phyloP scores from a whole-genome alignment of 108 stramenopile genomes.

The Discostella pseudostelligera region DNA sequence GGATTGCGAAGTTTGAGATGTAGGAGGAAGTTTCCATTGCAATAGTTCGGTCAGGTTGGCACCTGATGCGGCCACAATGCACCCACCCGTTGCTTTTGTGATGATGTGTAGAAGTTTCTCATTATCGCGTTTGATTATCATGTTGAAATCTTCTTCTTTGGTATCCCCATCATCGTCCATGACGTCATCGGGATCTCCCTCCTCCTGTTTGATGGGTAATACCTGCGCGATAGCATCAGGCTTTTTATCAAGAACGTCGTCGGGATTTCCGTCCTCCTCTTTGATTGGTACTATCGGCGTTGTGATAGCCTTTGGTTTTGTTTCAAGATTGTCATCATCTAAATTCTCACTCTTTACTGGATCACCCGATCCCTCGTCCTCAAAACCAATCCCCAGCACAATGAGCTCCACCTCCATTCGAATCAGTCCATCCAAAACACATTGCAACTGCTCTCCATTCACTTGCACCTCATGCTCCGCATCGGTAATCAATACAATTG shows the following conservation, averaged over 20 bases:
- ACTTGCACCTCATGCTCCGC: slow-evolving; percentile 66
- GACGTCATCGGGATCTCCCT: slow-evolving; percentile 14
- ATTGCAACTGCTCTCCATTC: slow-evolving; percentile 49
- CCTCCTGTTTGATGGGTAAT: slow-evolving; percentile 11
- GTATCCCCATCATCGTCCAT: slow-evolving; percentile 5
- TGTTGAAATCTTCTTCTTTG: slow-evolving; percentile 11
- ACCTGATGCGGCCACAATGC: slow-evolving; percentile 58
- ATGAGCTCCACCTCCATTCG: slow-evolving; percentile 60
- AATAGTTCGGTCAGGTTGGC: slow-evolving; percentile 58
- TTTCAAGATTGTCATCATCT: slow-evolving; percentile 22
- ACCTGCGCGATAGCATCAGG: slow-evolving; percentile 5
- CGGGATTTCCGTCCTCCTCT: slow-evolving; percentile 9
- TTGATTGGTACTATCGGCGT: background rate
- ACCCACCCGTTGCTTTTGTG: slow-evolving; percentile 70
- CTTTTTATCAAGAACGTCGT: slow-evolving; percentile 17
- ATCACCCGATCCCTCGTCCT: slow-evolving; percentile 21
- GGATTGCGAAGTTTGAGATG: slow-evolving; percentile 30
- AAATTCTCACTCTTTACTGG: slow-evolving; percentile 8
- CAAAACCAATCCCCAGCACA: slow-evolving; percentile 69
- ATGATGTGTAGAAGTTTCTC: slow-evolving; percentile 68
- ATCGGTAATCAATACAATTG: slow-evolving; percentile 80
- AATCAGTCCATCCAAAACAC: slow-evolving; percentile 57
- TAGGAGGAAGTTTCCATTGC: slow-evolving; percentile 4
- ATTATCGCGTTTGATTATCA: slow-evolving; percentile 56
- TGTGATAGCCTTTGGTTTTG: background rate